phyloP scores from a whole-genome alignment of 768 basidiomycete genomes.

The Hydnomerulius pinastri region DNA sequence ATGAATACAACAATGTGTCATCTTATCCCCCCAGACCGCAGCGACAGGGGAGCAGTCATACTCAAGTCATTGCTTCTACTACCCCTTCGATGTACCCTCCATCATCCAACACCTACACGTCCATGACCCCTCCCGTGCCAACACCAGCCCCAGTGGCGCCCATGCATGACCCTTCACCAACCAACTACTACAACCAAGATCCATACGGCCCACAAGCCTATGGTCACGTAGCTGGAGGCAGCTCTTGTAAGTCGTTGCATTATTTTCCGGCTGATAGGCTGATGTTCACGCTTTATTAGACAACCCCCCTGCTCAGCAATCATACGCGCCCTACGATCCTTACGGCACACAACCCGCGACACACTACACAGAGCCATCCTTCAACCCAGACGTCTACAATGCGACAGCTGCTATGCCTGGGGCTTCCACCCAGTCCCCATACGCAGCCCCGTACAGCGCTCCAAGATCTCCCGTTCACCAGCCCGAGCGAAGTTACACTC shows the following conservation, averaged over 20 bases:
- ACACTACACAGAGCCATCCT: slow-evolving; percentile 27
- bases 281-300: slow-evolving; percentile 39
- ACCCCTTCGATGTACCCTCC: slow-evolving; percentile 41
- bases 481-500: slow-evolving; percentile 56
- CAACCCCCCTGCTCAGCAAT: slow-evolving; percentile 52
- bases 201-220: slow-evolving; percentile 40
- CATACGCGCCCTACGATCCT: slow-evolving; percentile 53
- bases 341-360: slow-evolving; percentile 39
- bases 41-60: slow-evolving; percentile 41
- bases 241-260: slow-evolving; percentile 50
- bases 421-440: slow-evolving; percentile 15
- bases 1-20: slow-evolving; percentile 65
- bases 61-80: slow-evolving; percentile 41
- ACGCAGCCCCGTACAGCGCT: slow-evolving; percentile 14
- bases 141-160: slow-evolving; percentile 8
- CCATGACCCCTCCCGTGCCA: slow-evolving; percentile 30
- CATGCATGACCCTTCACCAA: slow-evolving; percentile 22
- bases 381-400: slow-evolving; percentile 45
- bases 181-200: slow-evolving; percentile 25
- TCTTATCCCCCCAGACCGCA: slow-evolving; percentile 48
- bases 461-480: slow-evolving; percentile 19
- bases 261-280: neutral
- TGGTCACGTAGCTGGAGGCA: slow-evolving; percentile 53
- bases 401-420: slow-evolving; percentile 19
- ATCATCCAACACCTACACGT: slow-evolving; percentile 26